Base-by-base conservation (phyloP, 495 filamentous ascomycete species). In the Penicillium maclennaniae region DNA sequence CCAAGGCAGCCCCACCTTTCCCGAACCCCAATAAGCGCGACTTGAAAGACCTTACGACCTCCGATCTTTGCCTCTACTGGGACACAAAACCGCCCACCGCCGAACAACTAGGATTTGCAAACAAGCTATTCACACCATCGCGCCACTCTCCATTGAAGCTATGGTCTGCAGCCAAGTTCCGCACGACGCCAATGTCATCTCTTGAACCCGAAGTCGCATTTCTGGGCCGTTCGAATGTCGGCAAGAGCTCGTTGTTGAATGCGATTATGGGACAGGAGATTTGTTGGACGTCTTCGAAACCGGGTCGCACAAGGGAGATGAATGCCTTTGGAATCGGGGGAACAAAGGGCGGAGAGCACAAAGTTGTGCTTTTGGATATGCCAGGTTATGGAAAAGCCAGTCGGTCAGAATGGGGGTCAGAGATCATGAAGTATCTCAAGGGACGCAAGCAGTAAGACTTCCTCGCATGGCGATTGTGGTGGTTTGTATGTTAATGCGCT, bases 311-410 rank as follows among this genome's bases (percentile, higher is more conserved):
- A 17, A 77, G 76, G 53, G 80, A 84, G 17, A 88, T 98, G 81
- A 96, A 95, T 62, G 87, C 84, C 0, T 97, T 90, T 68, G 85
- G 83, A 3, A 85, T 96, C 25, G 87, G 86, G 0, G 79, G 78
- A 27, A 70, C 65, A 26, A 77, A 79, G 53, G 75, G 70, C 25
- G 69, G 72, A 37, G 78, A 85, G 59, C 75, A 78, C 17, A 73
- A 75, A 48, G 79, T 86, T 47, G 75, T 81, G 12, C 63, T 95
- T 45, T 72, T 96, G 34, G 95, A 98, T 69, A 92, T 95, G 89
- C 95, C 93, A 7, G 95, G 93, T 2, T 98, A 98, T 62, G 93
- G 95, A 5, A 77, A 86, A 48, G 87, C 82, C 6, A 89, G 87
- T 62, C 72, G 82, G 41, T 66, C 77, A 38, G 86, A 85, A 56